Percentiles rank a stretch among this genome's conserved stretches.
phyloP scores from a whole-genome alignment of 2,329 filamentous ascomycete species.

The Cercospora sojina region DNA sequence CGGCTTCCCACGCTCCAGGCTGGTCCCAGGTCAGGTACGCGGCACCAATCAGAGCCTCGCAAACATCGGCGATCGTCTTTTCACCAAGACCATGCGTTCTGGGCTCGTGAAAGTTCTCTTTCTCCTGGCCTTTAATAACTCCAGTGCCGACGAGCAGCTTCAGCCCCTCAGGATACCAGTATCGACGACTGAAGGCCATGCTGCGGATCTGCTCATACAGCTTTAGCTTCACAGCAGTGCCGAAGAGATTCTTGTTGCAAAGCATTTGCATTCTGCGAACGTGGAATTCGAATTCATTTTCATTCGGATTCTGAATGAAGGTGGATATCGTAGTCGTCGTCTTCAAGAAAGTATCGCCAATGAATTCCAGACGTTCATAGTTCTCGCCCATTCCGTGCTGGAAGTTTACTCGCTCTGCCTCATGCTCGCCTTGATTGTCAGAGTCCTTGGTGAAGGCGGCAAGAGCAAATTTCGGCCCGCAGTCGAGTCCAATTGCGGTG shows the following conservation, averaged over 20 bases:
- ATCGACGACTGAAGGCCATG: constrained; percentile 73
- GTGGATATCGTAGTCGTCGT: constrained; percentile 90
- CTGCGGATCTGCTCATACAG: constrained; percentile 78
- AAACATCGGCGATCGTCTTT: constrained; percentile 81
- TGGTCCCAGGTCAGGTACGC: constrained; percentile 61
- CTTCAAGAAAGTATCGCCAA: constrained; percentile 92
- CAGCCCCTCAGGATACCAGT: constrained; percentile 85
- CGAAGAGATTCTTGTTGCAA: constrained; percentile 87
- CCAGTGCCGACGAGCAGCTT: constrained; percentile 65
- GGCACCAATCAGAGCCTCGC: constrained; percentile 89
- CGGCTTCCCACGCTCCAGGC: constrained; percentile 42
- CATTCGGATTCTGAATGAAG: constrained; percentile 71
- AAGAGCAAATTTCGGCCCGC: constrained; percentile 69
- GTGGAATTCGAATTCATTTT: constrained; percentile 83
- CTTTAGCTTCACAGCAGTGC: constrained; percentile 66
- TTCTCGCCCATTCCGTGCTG: constrained; percentile 88
- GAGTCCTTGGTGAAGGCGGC: constrained; percentile 93
- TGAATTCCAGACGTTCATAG: constrained; percentile 90
- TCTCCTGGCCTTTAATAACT: constrained; percentile 42
- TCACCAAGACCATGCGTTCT: constrained; percentile 70
- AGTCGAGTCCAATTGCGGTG: constrained; percentile 60
- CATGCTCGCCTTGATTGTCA: constrained; percentile 74
- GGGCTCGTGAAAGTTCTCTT: constrained; percentile 41
- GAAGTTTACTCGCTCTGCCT: constrained; percentile 65
- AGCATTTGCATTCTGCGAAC: constrained; percentile 86